phyloP scores from a whole-genome alignment of 2,329 filamentous ascomycete species.

The Trichoderma koningiopsis region DNA sequence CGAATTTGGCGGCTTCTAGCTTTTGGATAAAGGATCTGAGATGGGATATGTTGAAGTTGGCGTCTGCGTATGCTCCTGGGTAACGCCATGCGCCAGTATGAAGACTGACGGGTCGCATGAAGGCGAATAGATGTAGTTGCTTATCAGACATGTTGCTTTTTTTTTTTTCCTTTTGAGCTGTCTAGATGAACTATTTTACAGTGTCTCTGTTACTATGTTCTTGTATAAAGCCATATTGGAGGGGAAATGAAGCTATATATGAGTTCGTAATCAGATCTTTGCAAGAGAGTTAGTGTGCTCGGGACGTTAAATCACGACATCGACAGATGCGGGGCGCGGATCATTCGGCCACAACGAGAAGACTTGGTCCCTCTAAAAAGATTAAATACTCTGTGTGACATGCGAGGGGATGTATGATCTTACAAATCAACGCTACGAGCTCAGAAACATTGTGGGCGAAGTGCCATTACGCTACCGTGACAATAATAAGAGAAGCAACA shows the following conservation, averaged over 20 bases:
- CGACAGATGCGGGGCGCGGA: slow-evolving; percentile 21
- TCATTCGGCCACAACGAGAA: not conserved
- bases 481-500: not conserved
- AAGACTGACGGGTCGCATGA: slow-evolving; percentile 60
- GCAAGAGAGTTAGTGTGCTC: slow-evolving; percentile 13
- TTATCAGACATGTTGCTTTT: slow-evolving; percentile 32
- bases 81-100: slow-evolving; percentile 61
- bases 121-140: slow-evolving; percentile 57
- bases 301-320: slow-evolving; percentile 22
- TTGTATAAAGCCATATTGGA: not conserved
- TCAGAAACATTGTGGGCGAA: not conserved
- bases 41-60: slow-evolving; percentile 60
- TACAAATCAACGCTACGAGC: not conserved
- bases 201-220: not conserved
- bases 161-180: too few species aligned
- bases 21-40: slow-evolving; percentile 56
- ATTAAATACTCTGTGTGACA: not conserved
- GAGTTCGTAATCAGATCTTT: not conserved
- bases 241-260: not conserved
- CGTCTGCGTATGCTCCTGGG: slow-evolving; percentile 55
- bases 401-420: not conserved
- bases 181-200: not conserved
- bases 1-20: slow-evolving; percentile 56
- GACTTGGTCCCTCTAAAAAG: not conserved
- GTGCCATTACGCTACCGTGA: not conserved